A percentile compares a stretch with the other conserved stretches of the same genome.
phyloP scores from a whole-genome alignment of 306 rosid genomes.

The Cajanus cajan region DNA sequence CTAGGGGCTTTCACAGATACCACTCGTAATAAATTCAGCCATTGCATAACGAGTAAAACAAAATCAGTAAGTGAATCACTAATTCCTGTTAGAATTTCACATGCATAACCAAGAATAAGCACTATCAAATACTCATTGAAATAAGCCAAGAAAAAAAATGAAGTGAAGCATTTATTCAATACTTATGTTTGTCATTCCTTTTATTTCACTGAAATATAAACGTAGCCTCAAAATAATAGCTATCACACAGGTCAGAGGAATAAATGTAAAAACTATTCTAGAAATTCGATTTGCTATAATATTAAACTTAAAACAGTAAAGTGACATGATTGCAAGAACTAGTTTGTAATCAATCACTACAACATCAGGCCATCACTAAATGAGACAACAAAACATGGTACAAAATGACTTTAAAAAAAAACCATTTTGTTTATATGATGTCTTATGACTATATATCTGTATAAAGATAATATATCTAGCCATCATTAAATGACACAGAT shows the following conservation, averaged over 20 bases:
- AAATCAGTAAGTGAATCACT: not conserved
- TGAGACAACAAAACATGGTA: not conserved
- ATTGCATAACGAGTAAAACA: not conserved
- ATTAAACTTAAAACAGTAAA: not conserved
- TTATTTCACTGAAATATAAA: not conserved
- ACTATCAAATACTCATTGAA: not conserved
- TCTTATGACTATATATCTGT: not conserved
- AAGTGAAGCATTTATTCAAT: not conserved
- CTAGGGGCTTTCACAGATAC: not conserved
- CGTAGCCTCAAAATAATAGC: not conserved
- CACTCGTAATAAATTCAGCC: not conserved
- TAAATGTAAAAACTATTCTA: not conserved
- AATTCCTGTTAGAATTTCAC: constrained; percentile 7
- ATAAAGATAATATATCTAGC: not conserved
- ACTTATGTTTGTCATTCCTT: not conserved
- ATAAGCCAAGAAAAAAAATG: not conserved
- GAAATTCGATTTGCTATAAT: not conserved
- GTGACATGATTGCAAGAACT: not conserved
- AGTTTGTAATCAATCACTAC: not conserved
- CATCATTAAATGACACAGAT: not conserved
- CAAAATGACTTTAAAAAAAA: not conserved
- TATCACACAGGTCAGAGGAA: not conserved
- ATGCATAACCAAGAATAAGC: not conserved
- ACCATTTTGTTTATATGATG: not conserved
- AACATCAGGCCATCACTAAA: not conserved